These are phyloP conservation scores for Aspergillus japonicus DNA, from an alignment of 2,329 filamentous ascomycete species.

Conservation along the genomic window DNA sequence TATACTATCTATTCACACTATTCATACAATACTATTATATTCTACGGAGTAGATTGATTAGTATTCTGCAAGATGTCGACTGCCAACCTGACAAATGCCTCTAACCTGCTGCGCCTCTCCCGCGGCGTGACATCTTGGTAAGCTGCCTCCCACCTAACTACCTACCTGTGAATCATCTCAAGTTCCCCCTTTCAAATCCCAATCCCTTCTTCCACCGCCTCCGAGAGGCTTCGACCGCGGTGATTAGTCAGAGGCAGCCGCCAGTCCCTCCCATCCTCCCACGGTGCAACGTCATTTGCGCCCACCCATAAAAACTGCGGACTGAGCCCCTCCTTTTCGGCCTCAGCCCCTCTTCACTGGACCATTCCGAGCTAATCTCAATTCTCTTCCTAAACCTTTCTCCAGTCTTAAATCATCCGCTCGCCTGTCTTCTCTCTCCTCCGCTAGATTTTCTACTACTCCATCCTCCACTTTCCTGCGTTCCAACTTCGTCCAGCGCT, in stretches of 20 bases:
- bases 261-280: too few species aligned
- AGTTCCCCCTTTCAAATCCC: background rate
- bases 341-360: constrained; percentile 13
- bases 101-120: constrained; percentile 9
- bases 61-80: constrained; percentile 16
- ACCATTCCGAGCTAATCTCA: constrained; percentile 22
- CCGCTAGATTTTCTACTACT: constrained; percentile 15
- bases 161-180: constrained; percentile 6
- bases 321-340: constrained; percentile 22
- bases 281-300: constrained; percentile 30
- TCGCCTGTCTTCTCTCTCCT: constrained; percentile 23
- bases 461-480: constrained; percentile 13
- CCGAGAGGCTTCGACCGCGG: constrained; percentile 7
- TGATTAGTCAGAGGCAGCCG: constrained; percentile 27
- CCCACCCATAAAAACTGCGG: constrained; percentile 27
- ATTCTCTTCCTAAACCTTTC: constrained; percentile 6
- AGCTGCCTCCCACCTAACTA: constrained; percentile 11
- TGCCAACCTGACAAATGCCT: constrained; percentile 15
- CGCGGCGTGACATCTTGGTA: constrained; percentile 16
- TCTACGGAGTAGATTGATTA: too few species aligned
- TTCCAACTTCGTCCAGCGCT: constrained; percentile 7
- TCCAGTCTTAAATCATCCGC: constrained; percentile 28
- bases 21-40: too few species aligned
- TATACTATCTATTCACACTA: background rate
- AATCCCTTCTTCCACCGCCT: background rate